These are phyloP conservation scores for Solanum gandarillasii DNA, from an alignment of 257 asterid species.

Conservation along the genomic window DNA sequence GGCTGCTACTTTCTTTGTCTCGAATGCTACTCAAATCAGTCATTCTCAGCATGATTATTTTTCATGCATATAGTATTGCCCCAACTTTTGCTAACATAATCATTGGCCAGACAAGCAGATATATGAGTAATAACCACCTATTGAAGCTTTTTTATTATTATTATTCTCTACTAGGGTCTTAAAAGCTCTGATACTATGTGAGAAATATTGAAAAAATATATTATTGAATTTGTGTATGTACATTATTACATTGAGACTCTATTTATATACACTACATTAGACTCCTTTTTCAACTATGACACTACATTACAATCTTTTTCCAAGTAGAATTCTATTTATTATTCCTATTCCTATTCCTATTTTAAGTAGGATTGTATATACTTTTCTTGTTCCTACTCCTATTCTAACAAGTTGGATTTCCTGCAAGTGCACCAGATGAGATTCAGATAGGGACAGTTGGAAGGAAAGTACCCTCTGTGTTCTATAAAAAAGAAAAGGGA, in stretches of 20 bases:
- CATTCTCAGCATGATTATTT: neutral
- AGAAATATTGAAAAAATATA: neutral
- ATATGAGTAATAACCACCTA: neutral
- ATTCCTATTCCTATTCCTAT: too few species aligned
- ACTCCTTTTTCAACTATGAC: neutral
- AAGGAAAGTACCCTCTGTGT: neutral
- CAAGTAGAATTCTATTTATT: too few species aligned
- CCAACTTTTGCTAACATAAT: neutral
- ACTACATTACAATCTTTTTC: neutral
- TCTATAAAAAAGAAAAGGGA: neutral
- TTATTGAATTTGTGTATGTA: too few species aligned
- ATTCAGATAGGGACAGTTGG: neutral
- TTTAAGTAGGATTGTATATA: too few species aligned
- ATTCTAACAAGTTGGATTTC: neutral
- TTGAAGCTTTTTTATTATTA: too few species aligned
- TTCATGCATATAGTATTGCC: neutral
- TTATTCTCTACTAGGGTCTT: neutral
- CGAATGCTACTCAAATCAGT: neutral
- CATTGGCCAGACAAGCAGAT: neutral
- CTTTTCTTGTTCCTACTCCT: neutral
- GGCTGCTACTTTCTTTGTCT: neutral
- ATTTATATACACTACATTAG: neutral
- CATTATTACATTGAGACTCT: neutral
- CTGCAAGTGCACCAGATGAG: neutral
- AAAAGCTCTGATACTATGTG: neutral